Conservation (phyloP, 1,139 yeast genomes). For the Hyphopichia wangnamkhiaoensis region DNA sequence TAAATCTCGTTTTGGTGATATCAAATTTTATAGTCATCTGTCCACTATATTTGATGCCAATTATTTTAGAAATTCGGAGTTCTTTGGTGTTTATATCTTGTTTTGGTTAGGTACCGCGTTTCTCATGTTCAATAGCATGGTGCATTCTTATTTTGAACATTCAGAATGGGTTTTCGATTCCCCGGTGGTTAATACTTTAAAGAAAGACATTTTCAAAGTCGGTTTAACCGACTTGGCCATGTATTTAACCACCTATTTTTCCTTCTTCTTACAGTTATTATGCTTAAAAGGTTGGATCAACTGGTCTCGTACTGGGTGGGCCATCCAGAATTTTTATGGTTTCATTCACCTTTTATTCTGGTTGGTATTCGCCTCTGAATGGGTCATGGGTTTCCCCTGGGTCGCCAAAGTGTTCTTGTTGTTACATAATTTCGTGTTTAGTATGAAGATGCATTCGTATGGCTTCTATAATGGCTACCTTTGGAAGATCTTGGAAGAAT, state of each 20-base stretch:
- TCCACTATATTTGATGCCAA: constrained; percentile 54
- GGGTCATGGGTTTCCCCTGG: constrained; percentile 65
- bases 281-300: constrained; percentile 42
- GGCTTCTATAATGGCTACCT: constrained; percentile 87
- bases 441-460: constrained; percentile 93
- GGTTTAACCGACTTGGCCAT: constrained; percentile 69
- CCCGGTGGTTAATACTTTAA: constrained; percentile 52
- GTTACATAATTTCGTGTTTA: constrained; percentile 77
- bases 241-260: constrained; percentile 64
- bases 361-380: constrained; percentile 52
- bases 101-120: constrained; percentile 69
- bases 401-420: constrained; percentile 80
- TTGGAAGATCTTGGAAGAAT: constrained; percentile 65
- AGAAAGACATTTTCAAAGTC: constrained; percentile 58
- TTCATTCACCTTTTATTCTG: constrained; percentile 48
- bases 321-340: constrained; percentile 59
- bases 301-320: constrained; percentile 68
- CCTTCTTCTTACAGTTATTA: constrained; percentile 54
- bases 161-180: constrained; percentile 36
- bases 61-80: constrained; percentile 41
- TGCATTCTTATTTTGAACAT: constrained; percentile 40
- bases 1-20: constrained; percentile 44
- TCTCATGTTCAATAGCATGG: constrained; percentile 47
- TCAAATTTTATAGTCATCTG: constrained; percentile 38
- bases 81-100: constrained; percentile 66